Evolutionary conservation across 108 stramenopile genomes (phyloP).

Genomic region (Skeletonema potamos): DNA sequence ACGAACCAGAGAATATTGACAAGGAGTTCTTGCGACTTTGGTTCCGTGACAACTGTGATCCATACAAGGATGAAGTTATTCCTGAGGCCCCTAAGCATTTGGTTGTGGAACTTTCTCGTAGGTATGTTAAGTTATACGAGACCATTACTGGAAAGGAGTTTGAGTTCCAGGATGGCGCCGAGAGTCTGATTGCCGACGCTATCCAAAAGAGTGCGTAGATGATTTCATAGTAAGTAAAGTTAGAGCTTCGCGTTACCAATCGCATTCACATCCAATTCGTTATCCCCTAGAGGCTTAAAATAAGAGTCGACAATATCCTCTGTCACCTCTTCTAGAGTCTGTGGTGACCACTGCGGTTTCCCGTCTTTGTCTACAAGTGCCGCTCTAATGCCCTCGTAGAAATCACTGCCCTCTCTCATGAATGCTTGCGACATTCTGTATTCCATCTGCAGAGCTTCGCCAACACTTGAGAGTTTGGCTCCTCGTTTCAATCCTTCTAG

Average conservation of each 20-base stretch:
- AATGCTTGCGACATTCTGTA: slow-evolving; percentile 75
- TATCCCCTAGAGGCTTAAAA: slow-evolving; percentile 60
- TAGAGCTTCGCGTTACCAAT: slow-evolving; percentile 1
- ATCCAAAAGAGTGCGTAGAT: slow-evolving; percentile 47
- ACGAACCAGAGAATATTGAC: slow-evolving; percentile 98
- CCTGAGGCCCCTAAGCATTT: slow-evolving; percentile 96
- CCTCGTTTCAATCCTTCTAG: slow-evolving; percentile 79
- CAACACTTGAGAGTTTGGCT: slow-evolving; percentile 32
- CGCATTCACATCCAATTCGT: slow-evolving; percentile 30
- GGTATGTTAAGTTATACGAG: slow-evolving; percentile 96
- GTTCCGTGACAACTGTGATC: slow-evolving; percentile 97
- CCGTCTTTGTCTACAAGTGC: slow-evolving; percentile 93
- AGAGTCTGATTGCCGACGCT: slow-evolving; percentile 58
- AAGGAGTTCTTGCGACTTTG: slow-evolving; percentile 98
- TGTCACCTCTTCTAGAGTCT: slow-evolving; percentile 54
- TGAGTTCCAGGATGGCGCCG: slow-evolving; percentile 61
- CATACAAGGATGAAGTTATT: slow-evolving; percentile 91
- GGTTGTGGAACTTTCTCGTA: slow-evolving; percentile 91
- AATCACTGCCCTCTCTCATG: slow-evolving; percentile 70
- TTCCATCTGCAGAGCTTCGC: slow-evolving; percentile 80
- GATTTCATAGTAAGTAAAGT: background rate
- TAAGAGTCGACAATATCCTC: slow-evolving; percentile 56
- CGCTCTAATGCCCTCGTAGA: slow-evolving; percentile 96
- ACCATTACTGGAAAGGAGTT: slow-evolving; percentile 93
- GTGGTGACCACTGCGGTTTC: slow-evolving; percentile 84